Evolutionary conservation across 2,329 filamentous ascomycete species (phyloP).

Genomic region (Aspergillus puulaauensis): DNA sequence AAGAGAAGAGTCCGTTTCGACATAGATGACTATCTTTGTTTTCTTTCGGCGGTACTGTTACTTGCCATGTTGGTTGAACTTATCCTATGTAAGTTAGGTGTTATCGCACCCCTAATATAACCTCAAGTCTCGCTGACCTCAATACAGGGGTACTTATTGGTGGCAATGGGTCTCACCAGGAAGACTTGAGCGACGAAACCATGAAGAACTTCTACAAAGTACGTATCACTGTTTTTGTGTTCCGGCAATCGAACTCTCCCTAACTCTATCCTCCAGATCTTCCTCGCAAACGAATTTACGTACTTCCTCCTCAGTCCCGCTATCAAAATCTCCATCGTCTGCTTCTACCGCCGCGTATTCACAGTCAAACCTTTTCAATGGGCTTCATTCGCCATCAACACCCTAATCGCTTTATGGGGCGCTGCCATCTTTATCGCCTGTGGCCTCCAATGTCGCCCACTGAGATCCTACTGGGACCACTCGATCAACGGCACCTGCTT

Average conservation of each 20-base stretch:
- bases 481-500: conserved; percentile 28
- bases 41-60: conserved; percentile 25
- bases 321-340: conserved; percentile 36
- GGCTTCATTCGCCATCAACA: conserved; percentile 26
- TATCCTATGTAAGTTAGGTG: conserved; percentile 26
- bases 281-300: conserved; percentile 35
- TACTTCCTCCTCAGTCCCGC: conserved; percentile 33
- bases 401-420: conserved; percentile 29
- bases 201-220: conserved; percentile 33
- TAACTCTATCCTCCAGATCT: conserved; percentile 23
- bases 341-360: conserved; percentile 37
- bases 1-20: conserved; percentile 30
- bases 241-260: neutral
- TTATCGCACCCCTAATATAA: neutral
- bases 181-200: conserved; percentile 20
- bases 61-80: conserved; percentile 32
- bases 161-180: conserved; percentile 28
- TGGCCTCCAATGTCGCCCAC: conserved; percentile 31
- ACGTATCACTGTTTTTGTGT: neutral
- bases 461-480: conserved; percentile 32
- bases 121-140: neutral
- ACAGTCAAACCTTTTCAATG: conserved; percentile 29
- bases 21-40: conserved; percentile 33
- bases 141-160: conserved; percentile 32
- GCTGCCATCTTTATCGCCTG: conserved; percentile 32